Base-by-base conservation (phyloP, 805 yeast species). In the Zygosaccharomyces gambellarensis region DNA sequence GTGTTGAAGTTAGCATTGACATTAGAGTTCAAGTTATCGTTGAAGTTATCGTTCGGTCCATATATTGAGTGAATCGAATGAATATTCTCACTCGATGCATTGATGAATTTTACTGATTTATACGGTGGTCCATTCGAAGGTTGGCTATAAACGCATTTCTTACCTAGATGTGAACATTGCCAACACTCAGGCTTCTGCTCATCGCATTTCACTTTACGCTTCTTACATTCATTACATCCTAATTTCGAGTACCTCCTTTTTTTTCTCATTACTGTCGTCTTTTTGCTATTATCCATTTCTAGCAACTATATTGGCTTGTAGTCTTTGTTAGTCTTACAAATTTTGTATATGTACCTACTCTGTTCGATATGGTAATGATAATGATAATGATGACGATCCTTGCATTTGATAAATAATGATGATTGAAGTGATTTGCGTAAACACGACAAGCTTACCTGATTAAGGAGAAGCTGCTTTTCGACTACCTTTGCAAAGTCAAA, bases 191-290 rank as follows among this genome's bases (percentile, higher is more conserved):
- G 48, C 31, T 38, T 42, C 12, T 39, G 41, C 28, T 55, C 48
- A 43, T 50, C 53, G 28, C 59, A 55, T 39, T 55, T 55, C 11
- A 54, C 51, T 36, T 53, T 52, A 31, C 54, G 44, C 42, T 51
- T 46, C 34, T 54, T 54, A 27, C 58, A 54, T 43, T 52, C 56
- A 6, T 39, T 36, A 27, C 58, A 54, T 2, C 56, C 56, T 30
- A 39, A 28, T 27, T 43, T 46, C 8, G 54, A 42, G n/a, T 52
- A 45, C 43, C 39, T 38, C 17, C 53, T 28, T 23, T 38, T 49
- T 31, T 49, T 49, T 11, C 44, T 36, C 9, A 22, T 10, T 19
- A 25, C 28, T 5, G 17, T 22, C 3, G 45, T 21, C 25, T n/a
- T 11, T 30, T 14, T 21, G 22, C 14, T 11, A 3, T 42, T 36